Conservation (phyloP, 306 rosid species). For the Lotus japonicus region DNA sequence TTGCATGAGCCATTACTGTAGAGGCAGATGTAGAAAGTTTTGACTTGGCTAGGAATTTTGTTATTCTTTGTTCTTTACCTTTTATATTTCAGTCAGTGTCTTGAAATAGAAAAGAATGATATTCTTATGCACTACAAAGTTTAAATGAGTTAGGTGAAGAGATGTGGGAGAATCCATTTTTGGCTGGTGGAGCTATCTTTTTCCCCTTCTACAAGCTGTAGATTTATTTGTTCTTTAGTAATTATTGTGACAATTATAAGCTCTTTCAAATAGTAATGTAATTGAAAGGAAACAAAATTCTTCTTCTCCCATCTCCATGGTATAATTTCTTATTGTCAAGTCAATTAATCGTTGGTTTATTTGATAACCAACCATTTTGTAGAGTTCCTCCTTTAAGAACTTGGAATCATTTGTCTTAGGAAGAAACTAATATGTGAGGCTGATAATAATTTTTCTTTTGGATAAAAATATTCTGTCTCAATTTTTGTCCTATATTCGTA, state of each 20-base stretch:
- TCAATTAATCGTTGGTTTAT: neutral
- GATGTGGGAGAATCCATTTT: constrained; percentile 36
- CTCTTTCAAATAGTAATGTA: constrained; percentile 28
- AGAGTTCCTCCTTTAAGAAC: neutral
- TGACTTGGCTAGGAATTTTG: constrained; percentile 40
- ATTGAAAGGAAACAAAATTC: constrained; percentile 12
- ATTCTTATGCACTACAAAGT: constrained; percentile 39
- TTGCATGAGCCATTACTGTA: constrained; percentile 22
- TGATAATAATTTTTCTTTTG: neutral
- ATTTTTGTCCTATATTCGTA: no score
- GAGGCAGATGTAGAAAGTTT: constrained; percentile 62
- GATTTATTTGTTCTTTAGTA: no score
- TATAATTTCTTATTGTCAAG: neutral
- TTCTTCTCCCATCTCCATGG: neutral
- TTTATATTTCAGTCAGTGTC: constrained; percentile 25
- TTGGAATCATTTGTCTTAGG: neutral
- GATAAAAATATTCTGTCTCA: no score
- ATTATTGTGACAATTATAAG: no score
- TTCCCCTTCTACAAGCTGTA: no score
- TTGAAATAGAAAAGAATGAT: constrained; percentile 30
- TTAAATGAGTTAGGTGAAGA: constrained; percentile 34
- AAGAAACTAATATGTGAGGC: neutral
- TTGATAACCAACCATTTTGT: no score
- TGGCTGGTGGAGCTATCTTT: constrained; percentile 36
- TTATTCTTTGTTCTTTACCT: neutral